These are phyloP conservation scores for Mixia osmundae DNA, from an alignment of 1,284 basidiomycete genomes.

Conservation along the genomic window DNA sequence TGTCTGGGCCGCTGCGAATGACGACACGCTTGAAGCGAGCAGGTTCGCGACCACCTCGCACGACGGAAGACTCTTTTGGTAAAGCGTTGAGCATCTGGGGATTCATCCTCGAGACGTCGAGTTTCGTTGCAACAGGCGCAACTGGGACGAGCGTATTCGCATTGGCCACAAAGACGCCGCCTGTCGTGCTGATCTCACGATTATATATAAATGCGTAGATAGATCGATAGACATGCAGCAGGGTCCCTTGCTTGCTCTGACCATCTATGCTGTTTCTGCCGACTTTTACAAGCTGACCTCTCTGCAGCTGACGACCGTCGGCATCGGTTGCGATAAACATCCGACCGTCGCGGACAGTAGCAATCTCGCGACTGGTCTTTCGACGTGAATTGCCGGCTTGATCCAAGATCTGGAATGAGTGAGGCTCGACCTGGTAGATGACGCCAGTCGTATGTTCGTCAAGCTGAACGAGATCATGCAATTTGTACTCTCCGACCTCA, in stretches of 20 bases:
- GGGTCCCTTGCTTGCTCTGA: constrained; percentile 38
- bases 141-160: constrained; percentile 52
- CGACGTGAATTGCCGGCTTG: constrained; percentile 71
- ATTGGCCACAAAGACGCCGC: constrained; percentile 66
- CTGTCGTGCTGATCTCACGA: constrained; percentile 68
- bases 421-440: constrained; percentile 90
- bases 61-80: constrained; percentile 4
- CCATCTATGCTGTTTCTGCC: constrained; percentile 15
- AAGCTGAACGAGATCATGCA: constrained; percentile 89
- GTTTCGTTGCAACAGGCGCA: constrained; percentile 43
- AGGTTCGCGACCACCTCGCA: constrained; percentile 48
- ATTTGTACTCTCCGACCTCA: constrained; percentile 71
- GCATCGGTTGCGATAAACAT: constrained; percentile 73
- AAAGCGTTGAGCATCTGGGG: constrained; percentile 34
- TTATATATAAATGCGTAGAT: constrained; percentile 87
- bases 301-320: constrained; percentile 46
- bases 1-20: constrained; percentile 68
- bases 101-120: constrained; percentile 90
- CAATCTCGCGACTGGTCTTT: constrained; percentile 82
- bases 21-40: constrained; percentile 58
- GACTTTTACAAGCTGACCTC: constrained; percentile 82
- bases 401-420: constrained; percentile 83
- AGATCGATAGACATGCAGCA: constrained; percentile 85
- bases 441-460: constrained; percentile 87
- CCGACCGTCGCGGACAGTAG: constrained; percentile 55